Evolutionary conservation across 2,329 filamentous ascomycete species (phyloP).

Genomic region (Calonectria pseudoturangicola): DNA sequence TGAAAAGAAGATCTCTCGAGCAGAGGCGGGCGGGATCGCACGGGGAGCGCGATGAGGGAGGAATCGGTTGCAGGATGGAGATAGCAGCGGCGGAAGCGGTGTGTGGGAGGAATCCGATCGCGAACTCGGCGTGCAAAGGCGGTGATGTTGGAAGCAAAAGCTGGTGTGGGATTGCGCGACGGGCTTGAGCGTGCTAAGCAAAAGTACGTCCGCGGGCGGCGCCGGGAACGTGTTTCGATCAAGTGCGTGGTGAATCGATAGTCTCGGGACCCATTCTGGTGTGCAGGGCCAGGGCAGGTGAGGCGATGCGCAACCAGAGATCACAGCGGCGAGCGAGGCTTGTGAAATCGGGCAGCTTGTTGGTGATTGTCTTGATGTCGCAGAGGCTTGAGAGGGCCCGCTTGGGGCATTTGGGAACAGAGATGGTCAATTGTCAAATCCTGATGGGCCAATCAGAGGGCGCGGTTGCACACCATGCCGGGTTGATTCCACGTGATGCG

Average conservation of each 20-base stretch:
- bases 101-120: conserved; percentile 9
- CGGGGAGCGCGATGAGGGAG: conserved; percentile 7
- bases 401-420: conserved; percentile 50
- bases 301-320: conserved; percentile 40
- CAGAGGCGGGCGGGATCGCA: conserved; percentile 25
- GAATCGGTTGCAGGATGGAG: background rate
- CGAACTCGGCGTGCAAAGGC: conserved; percentile 1
- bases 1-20: conserved; percentile 20
- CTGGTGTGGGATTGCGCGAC: conserved; percentile 35
- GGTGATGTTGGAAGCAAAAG: conserved; percentile 22
- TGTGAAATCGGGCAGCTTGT: conserved; percentile 32
- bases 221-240: conserved; percentile 42
- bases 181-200: conserved; percentile 26
- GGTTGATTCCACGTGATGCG: conserved; percentile 50
- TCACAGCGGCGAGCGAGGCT: conserved; percentile 39
- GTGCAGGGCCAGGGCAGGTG: conserved; percentile 7
- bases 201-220: conserved; percentile 19
- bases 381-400: conserved; percentile 45
- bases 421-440: conserved; percentile 51
- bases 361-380: conserved; percentile 49
- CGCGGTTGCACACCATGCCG: background rate
- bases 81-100: background rate
- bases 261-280: conserved; percentile 47
- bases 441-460: conserved; percentile 47
- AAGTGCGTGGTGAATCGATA: conserved; percentile 38